A percentile compares a stretch with the other conserved stretches of the same genome.
Evolutionary conservation across 2,329 filamentous ascomycete species (phyloP).

Genomic region (Beauveria australis): DNA sequence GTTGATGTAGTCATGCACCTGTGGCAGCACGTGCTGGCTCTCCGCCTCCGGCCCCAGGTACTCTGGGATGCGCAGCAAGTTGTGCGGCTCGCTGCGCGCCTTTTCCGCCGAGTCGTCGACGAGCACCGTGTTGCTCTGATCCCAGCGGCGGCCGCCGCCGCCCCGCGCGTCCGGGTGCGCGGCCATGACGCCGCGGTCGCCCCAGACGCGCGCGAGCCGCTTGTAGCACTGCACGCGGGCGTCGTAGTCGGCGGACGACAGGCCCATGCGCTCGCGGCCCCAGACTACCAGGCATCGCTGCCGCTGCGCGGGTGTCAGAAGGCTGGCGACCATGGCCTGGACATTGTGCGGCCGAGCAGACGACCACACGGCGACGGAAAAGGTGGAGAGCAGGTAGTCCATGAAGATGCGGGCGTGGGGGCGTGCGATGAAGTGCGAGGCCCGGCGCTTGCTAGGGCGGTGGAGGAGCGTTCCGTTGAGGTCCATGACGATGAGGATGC

Average conservation of each 20-base stretch:
- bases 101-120: constrained; percentile 82
- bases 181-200: constrained; percentile 31
- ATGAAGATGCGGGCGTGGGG: constrained; percentile 64
- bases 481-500: constrained; percentile 77
- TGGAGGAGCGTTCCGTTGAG: constrained; percentile 85
- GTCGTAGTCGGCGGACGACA: constrained; percentile 57
- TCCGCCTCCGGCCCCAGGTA: constrained; percentile 47
- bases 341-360: constrained; percentile 73
- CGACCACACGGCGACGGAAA: constrained; percentile 84
- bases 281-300: constrained; percentile 59
- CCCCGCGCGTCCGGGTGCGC: constrained; percentile 34
- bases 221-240: constrained; percentile 83
- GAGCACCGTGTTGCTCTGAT: constrained; percentile 79
- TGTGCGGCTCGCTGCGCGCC: constrained; percentile 73
- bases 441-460: constrained; percentile 47
- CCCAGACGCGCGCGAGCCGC: constrained; percentile 67
- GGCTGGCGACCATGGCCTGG: constrained; percentile 51
- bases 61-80: constrained; percentile 73
- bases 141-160: constrained; percentile 46
- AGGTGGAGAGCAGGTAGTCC: constrained; percentile 62
- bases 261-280: constrained; percentile 68
- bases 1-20: constrained; percentile 56
- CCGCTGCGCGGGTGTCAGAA: constrained; percentile 50
- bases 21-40: constrained; percentile 38
- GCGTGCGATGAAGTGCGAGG: constrained; percentile 53